Conservation (phyloP, 176 grass and related monocot species). For the Aegilops umbellulata region DNA sequence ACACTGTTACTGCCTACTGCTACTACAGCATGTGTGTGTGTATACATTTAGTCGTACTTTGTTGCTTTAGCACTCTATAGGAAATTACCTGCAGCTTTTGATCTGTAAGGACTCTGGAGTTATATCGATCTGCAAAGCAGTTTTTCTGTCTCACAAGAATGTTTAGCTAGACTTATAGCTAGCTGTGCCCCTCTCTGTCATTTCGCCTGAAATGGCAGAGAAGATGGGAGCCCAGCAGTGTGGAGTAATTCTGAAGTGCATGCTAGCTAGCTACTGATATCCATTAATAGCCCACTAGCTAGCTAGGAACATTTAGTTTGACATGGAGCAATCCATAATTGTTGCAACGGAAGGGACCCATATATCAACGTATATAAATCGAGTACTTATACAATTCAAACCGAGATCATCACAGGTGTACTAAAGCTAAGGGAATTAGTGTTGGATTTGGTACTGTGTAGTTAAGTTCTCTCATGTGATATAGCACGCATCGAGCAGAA, state of each 20-base stretch:
- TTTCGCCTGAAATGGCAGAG: background rate
- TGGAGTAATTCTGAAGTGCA: conserved; percentile 27
- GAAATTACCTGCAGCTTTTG: conserved; percentile 25
- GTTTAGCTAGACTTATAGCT: background rate
- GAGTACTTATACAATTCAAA: background rate
- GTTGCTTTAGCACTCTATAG: conserved; percentile 2
- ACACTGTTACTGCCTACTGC: too few species aligned
- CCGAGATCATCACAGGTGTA: background rate
- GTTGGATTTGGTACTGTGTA: background rate
- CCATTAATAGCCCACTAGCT: conserved; percentile 6
- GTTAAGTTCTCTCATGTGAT: conserved; percentile 25
- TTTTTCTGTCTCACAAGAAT: conserved; percentile 21
- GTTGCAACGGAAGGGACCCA: background rate
- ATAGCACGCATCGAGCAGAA: background rate
- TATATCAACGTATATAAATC: background rate
- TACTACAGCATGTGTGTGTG: background rate
- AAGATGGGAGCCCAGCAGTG: background rate
- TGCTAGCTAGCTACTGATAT: conserved; percentile 23
- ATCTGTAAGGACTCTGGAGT: background rate
- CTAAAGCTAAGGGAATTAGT: background rate
- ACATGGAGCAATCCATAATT: background rate
- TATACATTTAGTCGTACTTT: background rate
- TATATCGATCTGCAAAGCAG: conserved; percentile 9
- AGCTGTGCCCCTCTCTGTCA: background rate
- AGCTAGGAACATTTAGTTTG: conserved; percentile 24